Evolutionary conservation across 345 rosid species (phyloP).

Genomic region (Hibiscus syriacus): DNA sequence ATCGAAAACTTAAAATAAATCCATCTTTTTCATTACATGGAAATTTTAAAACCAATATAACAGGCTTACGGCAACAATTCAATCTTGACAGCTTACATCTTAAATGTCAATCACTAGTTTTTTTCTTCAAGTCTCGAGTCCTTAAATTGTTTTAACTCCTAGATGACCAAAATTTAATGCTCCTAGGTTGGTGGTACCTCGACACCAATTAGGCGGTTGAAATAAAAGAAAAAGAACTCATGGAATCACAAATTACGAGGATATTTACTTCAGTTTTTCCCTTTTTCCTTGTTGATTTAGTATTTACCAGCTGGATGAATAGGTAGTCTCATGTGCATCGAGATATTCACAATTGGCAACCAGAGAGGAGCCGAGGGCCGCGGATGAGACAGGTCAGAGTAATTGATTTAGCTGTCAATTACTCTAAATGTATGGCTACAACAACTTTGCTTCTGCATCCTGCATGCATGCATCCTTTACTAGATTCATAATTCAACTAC

Average conservation of each 20-base stretch:
- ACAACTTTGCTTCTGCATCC: neutral
- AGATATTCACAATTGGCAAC: neutral
- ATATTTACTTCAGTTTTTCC: neutral
- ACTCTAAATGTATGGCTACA: neutral
- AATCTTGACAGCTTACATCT: too few relatives aligned
- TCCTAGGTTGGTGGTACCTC: neutral
- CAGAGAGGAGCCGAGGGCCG: too few relatives aligned
- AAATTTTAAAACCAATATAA: too few relatives aligned
- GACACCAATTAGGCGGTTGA: neutral
- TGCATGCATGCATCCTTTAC: too few relatives aligned
- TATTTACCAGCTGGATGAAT: conserved; percentile 6
- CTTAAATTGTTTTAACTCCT: neutral
- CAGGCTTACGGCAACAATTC: too few relatives aligned
- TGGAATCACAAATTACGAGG: neutral
- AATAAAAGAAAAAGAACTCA: neutral
- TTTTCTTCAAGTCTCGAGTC: neutral
- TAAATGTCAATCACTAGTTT: too few relatives aligned
- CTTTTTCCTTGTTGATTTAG: neutral
- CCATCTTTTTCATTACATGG: too few relatives aligned
- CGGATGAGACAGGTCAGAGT: neutral
- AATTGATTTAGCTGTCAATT: neutral
- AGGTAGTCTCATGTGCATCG: neutral
- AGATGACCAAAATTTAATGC: neutral
- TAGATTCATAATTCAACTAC: neutral
- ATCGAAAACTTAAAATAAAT: too few relatives aligned